These are phyloP conservation scores for Porpolomopsis calyptriformis DNA, from an alignment of 768 basidiomycete species.

Conservation along the genomic window DNA sequence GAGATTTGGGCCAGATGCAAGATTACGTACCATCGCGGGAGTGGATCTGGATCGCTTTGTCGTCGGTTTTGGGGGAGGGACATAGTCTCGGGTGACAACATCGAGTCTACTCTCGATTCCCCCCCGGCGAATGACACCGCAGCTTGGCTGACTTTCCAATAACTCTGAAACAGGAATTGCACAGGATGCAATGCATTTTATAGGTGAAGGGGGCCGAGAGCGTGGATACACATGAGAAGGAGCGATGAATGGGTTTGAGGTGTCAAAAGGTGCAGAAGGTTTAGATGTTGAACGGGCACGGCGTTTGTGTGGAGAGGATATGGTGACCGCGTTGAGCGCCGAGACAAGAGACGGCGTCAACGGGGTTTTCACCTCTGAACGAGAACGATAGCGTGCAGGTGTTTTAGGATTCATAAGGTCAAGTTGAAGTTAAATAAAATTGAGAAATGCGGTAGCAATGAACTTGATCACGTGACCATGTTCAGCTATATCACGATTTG, in stretches of 20 bases:
- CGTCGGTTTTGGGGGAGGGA: constrained; percentile 52
- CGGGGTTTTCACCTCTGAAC: constrained; percentile 41
- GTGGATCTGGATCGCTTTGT: constrained; percentile 67
- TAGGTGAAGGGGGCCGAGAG: constrained; percentile 51
- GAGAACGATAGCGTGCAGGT: constrained; percentile 35
- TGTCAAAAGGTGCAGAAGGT: constrained; percentile 32
- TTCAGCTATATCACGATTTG: too few relatives aligned
- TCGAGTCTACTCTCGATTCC: constrained; percentile 69
- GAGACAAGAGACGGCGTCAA: constrained; percentile 37
- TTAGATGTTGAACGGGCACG: constrained; percentile 21
- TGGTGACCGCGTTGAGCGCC: constrained; percentile 31
- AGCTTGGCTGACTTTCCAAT: constrained; percentile 50
- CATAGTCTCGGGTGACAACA: constrained; percentile 68
- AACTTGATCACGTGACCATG: too few relatives aligned
- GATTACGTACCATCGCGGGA: constrained; percentile 41
- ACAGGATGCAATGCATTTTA: constrained; percentile 46
- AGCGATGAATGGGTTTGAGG: constrained; percentile 51
- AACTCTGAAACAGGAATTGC: constrained; percentile 40
- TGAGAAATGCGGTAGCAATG: too few relatives aligned
- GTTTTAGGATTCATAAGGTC: constrained; percentile 33
- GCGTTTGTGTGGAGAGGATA: constrained; percentile 25
- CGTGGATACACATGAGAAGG: constrained; percentile 34
- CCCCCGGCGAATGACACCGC: constrained; percentile 65
- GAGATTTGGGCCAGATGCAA: constrained; percentile 1
- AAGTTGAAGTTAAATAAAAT: too few relatives aligned